Conservation (phyloP, 2,329 filamentous ascomycete species). For the Penicillium aurantiogriseum region DNA sequence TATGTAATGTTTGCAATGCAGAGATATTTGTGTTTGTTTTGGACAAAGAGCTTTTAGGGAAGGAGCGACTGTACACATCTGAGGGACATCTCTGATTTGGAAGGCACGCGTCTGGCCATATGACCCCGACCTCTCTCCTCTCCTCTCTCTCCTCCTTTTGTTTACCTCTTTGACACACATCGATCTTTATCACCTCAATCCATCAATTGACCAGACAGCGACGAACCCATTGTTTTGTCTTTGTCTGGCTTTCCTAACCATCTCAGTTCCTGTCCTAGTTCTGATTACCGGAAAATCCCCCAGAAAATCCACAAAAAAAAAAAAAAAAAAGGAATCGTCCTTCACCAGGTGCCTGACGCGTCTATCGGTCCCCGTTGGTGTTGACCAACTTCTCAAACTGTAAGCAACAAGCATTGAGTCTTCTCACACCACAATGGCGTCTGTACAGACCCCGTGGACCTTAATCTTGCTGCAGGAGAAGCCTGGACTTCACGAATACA, state of each 20-base stretch:
- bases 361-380: neutral
- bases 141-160: neutral
- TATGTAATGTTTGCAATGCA: neutral
- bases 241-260: neutral
- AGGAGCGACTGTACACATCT: neutral
- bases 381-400: neutral
- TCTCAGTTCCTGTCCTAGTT: neutral
- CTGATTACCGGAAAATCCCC: neutral
- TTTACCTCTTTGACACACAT: neutral
- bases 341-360: neutral
- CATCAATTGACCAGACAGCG: neutral
- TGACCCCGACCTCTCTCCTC: neutral
- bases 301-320: no score
- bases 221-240: neutral
- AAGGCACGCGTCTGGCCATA: neutral
- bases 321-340: no score
- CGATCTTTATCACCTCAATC: neutral
- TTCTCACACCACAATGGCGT: constrained; percentile 1
- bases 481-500: constrained; percentile 11
- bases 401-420: neutral
- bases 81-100: neutral
- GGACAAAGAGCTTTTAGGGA: neutral
- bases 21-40: neutral
- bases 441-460: constrained; percentile 1
- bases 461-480: constrained; percentile 5